Base-by-base conservation (phyloP, 805 yeast species). In the Candida andamanensis region DNA sequence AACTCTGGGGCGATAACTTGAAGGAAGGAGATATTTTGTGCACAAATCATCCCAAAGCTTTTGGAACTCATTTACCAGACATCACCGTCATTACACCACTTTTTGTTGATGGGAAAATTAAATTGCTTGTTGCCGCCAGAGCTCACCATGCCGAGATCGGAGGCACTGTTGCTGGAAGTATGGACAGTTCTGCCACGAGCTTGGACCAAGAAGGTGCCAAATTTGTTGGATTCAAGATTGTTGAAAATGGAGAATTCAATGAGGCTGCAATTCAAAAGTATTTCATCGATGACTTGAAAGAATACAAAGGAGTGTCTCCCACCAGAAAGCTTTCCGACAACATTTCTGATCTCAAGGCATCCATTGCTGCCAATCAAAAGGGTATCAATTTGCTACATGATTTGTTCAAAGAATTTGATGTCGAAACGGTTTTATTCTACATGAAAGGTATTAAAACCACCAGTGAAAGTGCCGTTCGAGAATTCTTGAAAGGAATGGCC, bases 21-120 rank as follows among this genome's bases (percentile, higher is more conserved):
- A 63, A 68, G 35, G 77, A 75, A 4, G 95, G 95, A 15, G 94
- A 85, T 56, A 85, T 82, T 3, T 43, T 85, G 2, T 76, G 80
- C 4, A 78, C 89, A 1, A 85, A 85, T 49, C 92, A 83, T 46
- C 95, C 95, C 2, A 77, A 77, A 14, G 76, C 75, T 30, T 90
- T 90, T n/a, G 94, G 94, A 3, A 81, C 92, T 0, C 95, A 85
- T 58, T 62, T 85, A 37, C 95, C 95, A 0, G 95, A 85, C 36
- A 26, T 55, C 63, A 49, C 54, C 6, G 32, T 49, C 9, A 41
- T 49, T 7, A 39, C 54, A n/a, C 54, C 54, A 9, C 47, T 49
- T 4, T 44, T 49, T 22, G 31, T 32, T 7, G 40, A 47, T 26
- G 46, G 41, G 5, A 33, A 26, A 7, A 33, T 49, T 16, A 28